Evolutionary conservation across 306 rosid species (phyloP).

Genomic region (Corylus heterophylla): DNA sequence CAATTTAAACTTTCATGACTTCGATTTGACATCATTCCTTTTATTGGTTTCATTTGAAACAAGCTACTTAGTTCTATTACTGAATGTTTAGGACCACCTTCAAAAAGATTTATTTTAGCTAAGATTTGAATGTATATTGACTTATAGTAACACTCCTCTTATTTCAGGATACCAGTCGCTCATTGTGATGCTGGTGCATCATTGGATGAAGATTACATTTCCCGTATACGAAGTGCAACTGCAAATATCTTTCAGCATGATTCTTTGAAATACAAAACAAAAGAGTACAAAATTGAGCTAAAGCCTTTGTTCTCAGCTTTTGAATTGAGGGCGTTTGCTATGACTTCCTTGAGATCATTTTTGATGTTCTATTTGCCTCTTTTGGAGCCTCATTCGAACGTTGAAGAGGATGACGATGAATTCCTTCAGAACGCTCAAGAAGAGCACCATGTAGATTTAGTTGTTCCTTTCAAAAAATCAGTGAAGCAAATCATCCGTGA

Average conservation of each 20-base stretch:
- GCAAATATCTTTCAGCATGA: slow-evolving; percentile 53
- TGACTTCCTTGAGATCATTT: slow-evolving; percentile 71
- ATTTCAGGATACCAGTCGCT: slow-evolving; percentile 60
- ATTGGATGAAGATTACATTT: slow-evolving; percentile 47
- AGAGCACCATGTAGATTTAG: slow-evolving; percentile 45
- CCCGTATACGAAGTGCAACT: slow-evolving; percentile 41
- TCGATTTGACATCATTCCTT: neutral
- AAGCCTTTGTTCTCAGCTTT: slow-evolving; percentile 84
- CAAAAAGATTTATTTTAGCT: slow-evolving; percentile 13
- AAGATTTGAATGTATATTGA: slow-evolving; percentile 25
- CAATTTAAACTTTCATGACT: neutral
- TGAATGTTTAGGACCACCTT: neutral
- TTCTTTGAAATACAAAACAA: slow-evolving; percentile 47
- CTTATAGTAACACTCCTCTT: slow-evolving; percentile 32
- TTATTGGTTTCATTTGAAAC: neutral
- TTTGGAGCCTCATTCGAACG: slow-evolving; percentile 66
- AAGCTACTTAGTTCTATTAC: neutral
- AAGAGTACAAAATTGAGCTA: slow-evolving; percentile 58
- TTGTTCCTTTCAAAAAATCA: slow-evolving; percentile 78
- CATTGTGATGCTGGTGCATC: slow-evolving; percentile 74
- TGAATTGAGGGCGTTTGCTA: slow-evolving; percentile 48
- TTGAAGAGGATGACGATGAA: slow-evolving; percentile 75
- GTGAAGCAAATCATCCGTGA: slow-evolving; percentile 83
- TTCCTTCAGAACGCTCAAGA: slow-evolving; percentile 44
- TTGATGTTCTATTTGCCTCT: slow-evolving; percentile 76